A percentile compares a stretch with the other conserved stretches of the same genome.
These are phyloP conservation scores for Colletotrichum australisinense DNA, from an alignment of 2,329 filamentous ascomycete species.

Conservation along the genomic window DNA sequence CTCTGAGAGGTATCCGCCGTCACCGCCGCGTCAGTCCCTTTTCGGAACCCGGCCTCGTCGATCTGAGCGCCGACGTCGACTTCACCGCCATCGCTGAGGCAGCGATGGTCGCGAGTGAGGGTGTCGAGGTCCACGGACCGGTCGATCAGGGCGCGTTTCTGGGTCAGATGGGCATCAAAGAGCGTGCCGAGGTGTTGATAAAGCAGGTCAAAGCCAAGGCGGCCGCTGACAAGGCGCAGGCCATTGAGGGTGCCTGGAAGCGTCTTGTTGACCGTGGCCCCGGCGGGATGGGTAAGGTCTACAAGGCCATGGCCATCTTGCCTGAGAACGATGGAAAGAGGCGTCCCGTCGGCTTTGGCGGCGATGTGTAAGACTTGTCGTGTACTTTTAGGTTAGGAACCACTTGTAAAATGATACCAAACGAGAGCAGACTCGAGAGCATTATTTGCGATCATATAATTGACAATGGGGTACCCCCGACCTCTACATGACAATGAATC, in stretches of 20 bases:
- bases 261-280: slow-evolving; percentile 85
- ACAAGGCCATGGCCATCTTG: slow-evolving; percentile 92
- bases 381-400: not conserved
- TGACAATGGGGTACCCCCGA: slow-evolving; percentile 1
- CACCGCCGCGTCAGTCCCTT: slow-evolving; percentile 86
- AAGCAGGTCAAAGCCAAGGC: slow-evolving; percentile 61
- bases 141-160: slow-evolving; percentile 88
- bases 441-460: slow-evolving; percentile 1
- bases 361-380: slow-evolving; percentile 59
- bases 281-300: slow-evolving; percentile 92
- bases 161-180: slow-evolving; percentile 81
- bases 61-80: slow-evolving; percentile 93
- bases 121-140: slow-evolving; percentile 92
- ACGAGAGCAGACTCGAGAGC: not conserved
- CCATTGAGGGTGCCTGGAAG: slow-evolving; percentile 80
- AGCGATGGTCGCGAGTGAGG: slow-evolving; percentile 78
- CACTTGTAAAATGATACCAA: not conserved
- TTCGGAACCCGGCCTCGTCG: slow-evolving; percentile 81
- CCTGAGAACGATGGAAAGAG: slow-evolving; percentile 81
- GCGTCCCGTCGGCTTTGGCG: slow-evolving; percentile 92
- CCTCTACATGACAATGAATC: slow-evolving; percentile 7
- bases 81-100: slow-evolving; percentile 88
- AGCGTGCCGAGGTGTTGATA: slow-evolving; percentile 78
- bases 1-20: slow-evolving; percentile 85
- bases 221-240: slow-evolving; percentile 61